Evolutionary conservation across 805 yeast species (phyloP).

Genomic region (Sporopachydermia lactativora): DNA sequence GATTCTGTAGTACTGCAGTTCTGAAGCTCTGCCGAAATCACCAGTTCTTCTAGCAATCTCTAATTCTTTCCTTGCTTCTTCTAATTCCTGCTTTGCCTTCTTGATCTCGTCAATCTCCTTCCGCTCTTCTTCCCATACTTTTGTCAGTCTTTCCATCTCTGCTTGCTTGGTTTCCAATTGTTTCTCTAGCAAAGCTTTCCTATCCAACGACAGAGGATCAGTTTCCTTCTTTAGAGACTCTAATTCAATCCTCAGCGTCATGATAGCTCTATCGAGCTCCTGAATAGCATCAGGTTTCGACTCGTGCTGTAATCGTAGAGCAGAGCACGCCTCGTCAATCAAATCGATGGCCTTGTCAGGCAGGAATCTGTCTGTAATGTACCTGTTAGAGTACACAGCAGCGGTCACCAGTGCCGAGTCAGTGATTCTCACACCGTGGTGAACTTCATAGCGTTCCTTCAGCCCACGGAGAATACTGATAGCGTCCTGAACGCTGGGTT

Average conservation of each 20-base stretch:
- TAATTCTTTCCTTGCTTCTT: constrained; percentile 68
- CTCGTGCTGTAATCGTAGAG: constrained; percentile 86
- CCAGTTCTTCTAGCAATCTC: constrained; percentile 77
- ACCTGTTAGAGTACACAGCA: constrained; percentile 78
- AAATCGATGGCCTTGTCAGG: constrained; percentile 97
- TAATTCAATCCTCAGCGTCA: constrained; percentile 90
- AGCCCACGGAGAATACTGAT: constrained; percentile 86
- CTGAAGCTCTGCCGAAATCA: constrained; percentile 79
- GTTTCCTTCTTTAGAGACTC: constrained; percentile 91
- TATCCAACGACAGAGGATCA: constrained; percentile 68
- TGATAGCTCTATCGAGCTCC: constrained; percentile 71
- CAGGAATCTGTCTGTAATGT: constrained; percentile 77
- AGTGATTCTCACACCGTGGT: constrained; percentile 90
- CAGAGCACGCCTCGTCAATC: constrained; percentile 96
- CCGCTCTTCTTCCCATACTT: constrained; percentile 79
- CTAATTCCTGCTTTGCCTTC: constrained; percentile 67
- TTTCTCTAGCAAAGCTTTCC: constrained; percentile 58
- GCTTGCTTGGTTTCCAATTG: constrained; percentile 47
- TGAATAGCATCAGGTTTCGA: constrained; percentile 93
- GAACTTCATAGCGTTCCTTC: constrained; percentile 90
- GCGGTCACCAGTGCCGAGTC: constrained; percentile 92
- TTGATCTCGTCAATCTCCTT: constrained; percentile 64
- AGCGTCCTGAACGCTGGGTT: constrained; percentile 84
- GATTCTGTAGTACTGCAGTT: constrained; percentile 72
- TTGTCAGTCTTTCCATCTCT: constrained; percentile 60